These are phyloP conservation scores for Grosmannia clavigera DNA, from an alignment of 2,329 filamentous ascomycete species.

Conservation along the genomic window DNA sequence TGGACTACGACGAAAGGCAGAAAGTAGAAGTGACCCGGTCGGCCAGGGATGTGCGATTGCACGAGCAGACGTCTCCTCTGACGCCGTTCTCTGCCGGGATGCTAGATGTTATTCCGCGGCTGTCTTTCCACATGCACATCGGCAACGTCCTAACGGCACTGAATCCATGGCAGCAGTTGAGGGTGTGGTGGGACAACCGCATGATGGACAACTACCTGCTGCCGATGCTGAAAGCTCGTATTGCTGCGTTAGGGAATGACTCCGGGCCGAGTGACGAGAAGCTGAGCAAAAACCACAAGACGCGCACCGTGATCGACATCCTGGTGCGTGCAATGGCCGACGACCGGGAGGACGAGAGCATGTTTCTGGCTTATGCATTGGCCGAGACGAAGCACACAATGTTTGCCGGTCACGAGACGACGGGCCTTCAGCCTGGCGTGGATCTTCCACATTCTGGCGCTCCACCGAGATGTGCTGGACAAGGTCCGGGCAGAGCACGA, in stretches of 20 bases:
- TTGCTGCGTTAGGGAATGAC: constrained; percentile 8
- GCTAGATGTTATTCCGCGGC: constrained; percentile 6
- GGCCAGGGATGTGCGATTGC: constrained; percentile 2
- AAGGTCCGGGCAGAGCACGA: constrained; percentile 33
- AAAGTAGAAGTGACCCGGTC: not conserved
- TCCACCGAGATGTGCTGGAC: constrained; percentile 18
- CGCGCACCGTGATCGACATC: constrained; percentile 15
- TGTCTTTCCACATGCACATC: constrained; percentile 5
- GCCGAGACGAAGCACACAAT: constrained; percentile 20
- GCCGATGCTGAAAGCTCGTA: constrained; percentile 15
- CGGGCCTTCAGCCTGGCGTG: constrained; percentile 20
- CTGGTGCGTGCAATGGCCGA: constrained; percentile 18
- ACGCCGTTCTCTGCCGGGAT: constrained; percentile 5
- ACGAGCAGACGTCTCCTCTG: constrained; percentile 6
- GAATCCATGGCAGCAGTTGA: constrained; percentile 17
- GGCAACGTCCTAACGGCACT: constrained; percentile 12
- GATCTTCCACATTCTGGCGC: constrained; percentile 18
- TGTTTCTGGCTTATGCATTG: constrained; percentile 18
- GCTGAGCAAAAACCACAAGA: constrained; percentile 1
- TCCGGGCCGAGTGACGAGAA: not conserved
- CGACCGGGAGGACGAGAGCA: constrained; percentile 10
- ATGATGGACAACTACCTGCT: constrained; percentile 17
- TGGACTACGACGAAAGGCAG: not conserved
- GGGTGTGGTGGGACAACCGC: constrained; percentile 21
- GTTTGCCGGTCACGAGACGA: constrained; percentile 28